Evolutionary conservation across 441 rosid genomes (phyloP).

Genomic region (Aleurites moluccanus): DNA sequence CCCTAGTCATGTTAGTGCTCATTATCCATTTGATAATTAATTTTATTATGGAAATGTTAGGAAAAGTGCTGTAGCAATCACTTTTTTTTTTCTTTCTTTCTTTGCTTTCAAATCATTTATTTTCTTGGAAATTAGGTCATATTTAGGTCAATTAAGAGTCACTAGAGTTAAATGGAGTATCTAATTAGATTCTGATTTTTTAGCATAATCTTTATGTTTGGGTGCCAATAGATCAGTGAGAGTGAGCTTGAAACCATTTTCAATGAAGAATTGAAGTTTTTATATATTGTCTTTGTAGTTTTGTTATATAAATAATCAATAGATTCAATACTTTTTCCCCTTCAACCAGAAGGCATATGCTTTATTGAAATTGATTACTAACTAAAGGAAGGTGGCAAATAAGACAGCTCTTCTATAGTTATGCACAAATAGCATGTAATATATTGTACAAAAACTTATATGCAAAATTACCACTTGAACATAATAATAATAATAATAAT

Average conservation of each 20-base stretch:
- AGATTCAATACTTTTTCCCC: background rate
- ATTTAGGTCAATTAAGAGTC: background rate
- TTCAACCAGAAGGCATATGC: too few species aligned
- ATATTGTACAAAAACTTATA: background rate
- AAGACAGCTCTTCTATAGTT: too few species aligned
- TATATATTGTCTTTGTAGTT: background rate
- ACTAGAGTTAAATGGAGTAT: background rate
- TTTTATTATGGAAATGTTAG: background rate
- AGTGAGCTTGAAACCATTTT: constrained; percentile 3
- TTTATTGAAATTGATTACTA: too few species aligned
- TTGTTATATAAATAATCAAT: background rate
- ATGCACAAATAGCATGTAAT: too few species aligned
- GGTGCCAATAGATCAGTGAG: background rate
- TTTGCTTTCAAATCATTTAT: background rate
- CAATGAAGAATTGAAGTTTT: background rate
- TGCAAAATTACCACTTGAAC: background rate
- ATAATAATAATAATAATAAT: background rate
- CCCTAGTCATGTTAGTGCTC: constrained; percentile 22
- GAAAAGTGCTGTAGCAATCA: background rate
- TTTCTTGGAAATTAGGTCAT: constrained; percentile 3
- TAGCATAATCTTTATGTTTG: background rate
- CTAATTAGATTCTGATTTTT: background rate
- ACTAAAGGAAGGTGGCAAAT: too few species aligned
- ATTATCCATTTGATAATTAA: constrained; percentile 16
- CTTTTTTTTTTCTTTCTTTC: background rate